Evolutionary conservation across 257 asterid species (phyloP), one percentile per base, ranked within the genome.

Genomic region (Nyctanthes arbortristis): DNA sequence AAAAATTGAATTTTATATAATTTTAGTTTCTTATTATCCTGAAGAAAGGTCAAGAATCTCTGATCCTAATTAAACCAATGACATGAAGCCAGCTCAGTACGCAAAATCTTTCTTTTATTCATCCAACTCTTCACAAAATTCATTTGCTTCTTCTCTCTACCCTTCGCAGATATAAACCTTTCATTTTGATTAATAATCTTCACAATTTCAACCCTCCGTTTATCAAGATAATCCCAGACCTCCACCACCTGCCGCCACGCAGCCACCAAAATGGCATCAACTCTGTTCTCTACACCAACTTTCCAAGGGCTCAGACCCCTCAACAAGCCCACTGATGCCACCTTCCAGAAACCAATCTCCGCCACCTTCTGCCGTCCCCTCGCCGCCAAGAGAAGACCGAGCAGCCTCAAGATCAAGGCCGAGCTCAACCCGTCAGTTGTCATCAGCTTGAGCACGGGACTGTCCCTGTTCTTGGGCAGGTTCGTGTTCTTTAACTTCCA

Each of bases 401-500:
- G 22, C 66, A 54, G 71, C 37, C 33, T 74, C 0, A 33, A 71
- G 37, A 57, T 90, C 9, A 93, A 78, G 71, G 85, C 99, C 0
- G 99, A 93, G 83, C 95, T 93, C 18, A 87, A 57, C 78, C 79
- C 99, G 0, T 74, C 89, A 0, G 55, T 93, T 7, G 99, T 91
- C 22, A 93, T 93, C 77, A 91, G 93, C 77, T 73, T 93, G 27
- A 93, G 99, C 93, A 93, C 99, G 0, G 98, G 99, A 0, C 78
- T 93, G 1, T 93, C 99, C 0, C 82, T 93, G 12, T 93, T 91
- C 84, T 40, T 93, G 52, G 97, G 99, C 6, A 75, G 99, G 65
- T 93, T 93, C 65, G 99, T 93, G 2, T 91, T 91, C 90, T 93
- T 91, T 86, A 89, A 85, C 59, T 93, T 93, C 89, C 99, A 93